Evolutionary conservation across 306 rosid species (phyloP).

Genomic region (Albizia julibrissin): DNA sequence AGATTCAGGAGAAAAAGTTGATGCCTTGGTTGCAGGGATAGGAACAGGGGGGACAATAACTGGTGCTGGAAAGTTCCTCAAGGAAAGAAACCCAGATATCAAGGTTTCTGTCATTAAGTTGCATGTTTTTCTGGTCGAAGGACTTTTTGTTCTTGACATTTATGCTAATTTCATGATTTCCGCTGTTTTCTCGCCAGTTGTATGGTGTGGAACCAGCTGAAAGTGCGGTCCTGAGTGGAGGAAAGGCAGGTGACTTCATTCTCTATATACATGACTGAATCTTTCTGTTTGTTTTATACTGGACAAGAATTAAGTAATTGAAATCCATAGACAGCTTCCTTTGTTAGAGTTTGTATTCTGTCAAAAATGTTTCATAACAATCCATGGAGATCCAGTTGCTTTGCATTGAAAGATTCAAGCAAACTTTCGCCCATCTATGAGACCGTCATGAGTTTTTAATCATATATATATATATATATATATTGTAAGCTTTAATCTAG

Average conservation of each 20-base stretch:
- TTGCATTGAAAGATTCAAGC: background rate
- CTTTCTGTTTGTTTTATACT: background rate
- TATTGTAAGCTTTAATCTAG: background rate
- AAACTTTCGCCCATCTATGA: background rate
- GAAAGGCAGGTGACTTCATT: slow-evolving; percentile 59
- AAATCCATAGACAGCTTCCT: background rate
- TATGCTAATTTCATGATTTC: slow-evolving; percentile 10
- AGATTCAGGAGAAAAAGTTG: slow-evolving; percentile 72
- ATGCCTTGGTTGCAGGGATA: slow-evolving; percentile 69
- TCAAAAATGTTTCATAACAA: background rate
- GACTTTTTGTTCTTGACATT: background rate
- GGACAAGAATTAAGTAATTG: background rate
- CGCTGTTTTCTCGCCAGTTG: slow-evolving; percentile 41
- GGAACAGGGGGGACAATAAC: slow-evolving; percentile 86
- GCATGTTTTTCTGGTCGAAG: slow-evolving; percentile 3
- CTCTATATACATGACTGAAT: background rate
- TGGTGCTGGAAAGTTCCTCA: slow-evolving; percentile 78
- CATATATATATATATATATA: background rate
- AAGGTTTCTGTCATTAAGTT: slow-evolving; percentile 53
- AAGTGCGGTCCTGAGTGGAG: slow-evolving; percentile 84
- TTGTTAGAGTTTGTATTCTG: background rate
- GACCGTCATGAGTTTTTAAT: background rate
- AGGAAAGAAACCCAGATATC: slow-evolving; percentile 68
- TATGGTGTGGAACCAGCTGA: slow-evolving; percentile 83
- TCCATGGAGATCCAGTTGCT: background rate